phyloP scores from a whole-genome alignment of 331 rosid genomes.

The Acacia pycnantha region DNA sequence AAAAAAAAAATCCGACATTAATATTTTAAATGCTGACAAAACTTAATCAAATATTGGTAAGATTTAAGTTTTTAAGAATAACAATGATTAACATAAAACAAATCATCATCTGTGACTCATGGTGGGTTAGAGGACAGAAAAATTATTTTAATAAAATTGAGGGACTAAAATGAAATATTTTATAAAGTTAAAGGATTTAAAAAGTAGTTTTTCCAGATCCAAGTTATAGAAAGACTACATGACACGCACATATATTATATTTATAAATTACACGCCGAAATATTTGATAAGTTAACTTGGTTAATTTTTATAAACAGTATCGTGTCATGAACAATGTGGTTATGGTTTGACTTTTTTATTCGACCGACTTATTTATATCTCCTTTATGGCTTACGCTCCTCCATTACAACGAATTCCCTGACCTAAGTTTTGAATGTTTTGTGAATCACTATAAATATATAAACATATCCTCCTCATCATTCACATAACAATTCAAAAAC shows the following conservation, averaged over 20 bases:
- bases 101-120: not conserved
- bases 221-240: not conserved
- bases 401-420: not conserved
- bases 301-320: not conserved
- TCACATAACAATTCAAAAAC: not conserved
- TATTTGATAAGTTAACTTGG: not conserved
- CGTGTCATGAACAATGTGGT: not conserved
- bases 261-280: not conserved
- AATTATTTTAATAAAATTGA: too few relatives aligned
- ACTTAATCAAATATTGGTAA: too few relatives aligned
- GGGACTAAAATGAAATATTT: too few relatives aligned
- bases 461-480: not conserved
- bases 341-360: not conserved
- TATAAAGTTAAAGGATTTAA: too few relatives aligned
- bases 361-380: not conserved
- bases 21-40: too few relatives aligned
- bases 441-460: not conserved
- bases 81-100: not conserved
- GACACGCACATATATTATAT: not conserved
- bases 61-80: too few relatives aligned
- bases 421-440: constrained; percentile 1
- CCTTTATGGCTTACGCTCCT: not conserved
- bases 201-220: not conserved
- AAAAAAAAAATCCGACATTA: not conserved
- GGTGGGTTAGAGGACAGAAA: not conserved